These are phyloP conservation scores for Stellera chamaejasme DNA, from an alignment of 345 rosid genomes.

Conservation along the genomic window DNA sequence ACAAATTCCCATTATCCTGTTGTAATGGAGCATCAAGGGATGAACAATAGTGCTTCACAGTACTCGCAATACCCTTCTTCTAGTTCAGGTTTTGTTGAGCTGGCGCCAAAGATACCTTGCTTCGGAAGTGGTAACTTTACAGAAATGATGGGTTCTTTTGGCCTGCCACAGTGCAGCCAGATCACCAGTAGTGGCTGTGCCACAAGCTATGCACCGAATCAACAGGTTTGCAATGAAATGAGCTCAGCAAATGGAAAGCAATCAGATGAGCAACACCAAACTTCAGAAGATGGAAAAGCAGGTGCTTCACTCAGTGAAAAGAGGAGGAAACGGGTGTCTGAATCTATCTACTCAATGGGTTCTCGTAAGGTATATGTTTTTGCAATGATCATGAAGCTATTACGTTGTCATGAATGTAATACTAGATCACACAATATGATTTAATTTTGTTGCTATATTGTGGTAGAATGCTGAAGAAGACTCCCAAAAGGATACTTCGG, in stretches of 20 bases:
- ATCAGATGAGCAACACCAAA: conserved; percentile 35
- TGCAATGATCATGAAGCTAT: conserved; percentile 1
- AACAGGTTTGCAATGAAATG: conserved; percentile 33
- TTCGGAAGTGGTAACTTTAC: conserved; percentile 55
- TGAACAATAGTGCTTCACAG: conserved; percentile 30
- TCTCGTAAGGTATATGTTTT: conserved; percentile 44
- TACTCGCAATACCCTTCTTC: conserved; percentile 54
- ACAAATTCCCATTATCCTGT: conserved; percentile 43
- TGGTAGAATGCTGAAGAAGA: conserved; percentile 46
- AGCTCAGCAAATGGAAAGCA: conserved; percentile 27
- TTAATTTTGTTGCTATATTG: conserved; percentile 7
- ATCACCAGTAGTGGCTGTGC: conserved; percentile 24
- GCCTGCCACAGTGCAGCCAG: conserved; percentile 30
- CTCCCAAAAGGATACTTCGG: conserved; percentile 36
- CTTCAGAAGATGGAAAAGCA: conserved; percentile 37
- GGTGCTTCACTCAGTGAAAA: conserved; percentile 43
- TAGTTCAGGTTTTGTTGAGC: conserved; percentile 44
- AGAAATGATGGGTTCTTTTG: conserved; percentile 44
- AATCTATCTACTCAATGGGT: conserved; percentile 30
- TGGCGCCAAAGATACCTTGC: conserved; percentile 42
- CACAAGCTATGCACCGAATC: conserved; percentile 30
- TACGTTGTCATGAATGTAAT: background rate
- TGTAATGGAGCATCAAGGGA: conserved; percentile 50
- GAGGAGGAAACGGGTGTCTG: conserved; percentile 46
- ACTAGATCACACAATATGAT: background rate